These are phyloP conservation scores for Caloboletus firmus DNA, from an alignment of 1,284 basidiomycete genomes.

Conservation along the genomic window DNA sequence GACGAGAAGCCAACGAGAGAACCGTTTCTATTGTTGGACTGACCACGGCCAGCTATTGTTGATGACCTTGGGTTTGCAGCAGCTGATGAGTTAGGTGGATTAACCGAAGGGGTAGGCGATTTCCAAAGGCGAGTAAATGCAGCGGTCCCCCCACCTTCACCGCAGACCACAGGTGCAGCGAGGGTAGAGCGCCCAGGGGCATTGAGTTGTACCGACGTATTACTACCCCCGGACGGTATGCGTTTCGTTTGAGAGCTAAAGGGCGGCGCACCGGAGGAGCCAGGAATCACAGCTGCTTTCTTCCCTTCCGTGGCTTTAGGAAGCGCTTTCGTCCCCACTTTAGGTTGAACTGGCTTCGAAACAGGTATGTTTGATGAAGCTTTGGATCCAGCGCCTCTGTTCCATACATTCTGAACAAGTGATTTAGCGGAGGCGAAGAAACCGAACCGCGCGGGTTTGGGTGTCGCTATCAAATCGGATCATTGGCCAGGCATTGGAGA, in stretches of 20 bases:
- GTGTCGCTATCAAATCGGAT: conserved; percentile 35
- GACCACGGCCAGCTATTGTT: conserved; percentile 25
- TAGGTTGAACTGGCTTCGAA: conserved; percentile 16
- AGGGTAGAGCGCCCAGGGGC: conserved; percentile 17
- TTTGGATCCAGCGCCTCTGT: conserved; percentile 39
- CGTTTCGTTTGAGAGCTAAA: conserved; percentile 18
- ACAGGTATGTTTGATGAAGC: conserved; percentile 9
- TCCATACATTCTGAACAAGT: conserved; percentile 57
- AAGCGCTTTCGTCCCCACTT: conserved; percentile 12
- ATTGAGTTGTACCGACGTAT: conserved; percentile 1
- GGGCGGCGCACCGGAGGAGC: conserved; percentile 24
- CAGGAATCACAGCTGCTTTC: conserved; percentile 18
- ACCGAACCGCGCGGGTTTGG: conserved; percentile 49
- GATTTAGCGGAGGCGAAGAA: conserved; percentile 60
- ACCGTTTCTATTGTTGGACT: conserved; percentile 22
- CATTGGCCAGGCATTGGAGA: conserved; percentile 6
- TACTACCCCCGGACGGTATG: conserved; percentile 17
- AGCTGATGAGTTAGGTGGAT: conserved; percentile 6
- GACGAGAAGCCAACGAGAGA: conserved; percentile 39
- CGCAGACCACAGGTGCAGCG: conserved; percentile 11
- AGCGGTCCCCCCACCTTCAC: conserved; percentile 6
- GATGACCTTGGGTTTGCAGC: conserved; percentile 12
- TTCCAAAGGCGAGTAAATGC: conserved; percentile 16
- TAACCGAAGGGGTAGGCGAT: conserved; percentile 26
- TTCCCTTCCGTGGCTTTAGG: conserved; percentile 17